Evolutionary conservation across 75 land plant species (phyloP), one percentile per base, ranked within the genome.

Genomic region (Larix kaempferi): DNA sequence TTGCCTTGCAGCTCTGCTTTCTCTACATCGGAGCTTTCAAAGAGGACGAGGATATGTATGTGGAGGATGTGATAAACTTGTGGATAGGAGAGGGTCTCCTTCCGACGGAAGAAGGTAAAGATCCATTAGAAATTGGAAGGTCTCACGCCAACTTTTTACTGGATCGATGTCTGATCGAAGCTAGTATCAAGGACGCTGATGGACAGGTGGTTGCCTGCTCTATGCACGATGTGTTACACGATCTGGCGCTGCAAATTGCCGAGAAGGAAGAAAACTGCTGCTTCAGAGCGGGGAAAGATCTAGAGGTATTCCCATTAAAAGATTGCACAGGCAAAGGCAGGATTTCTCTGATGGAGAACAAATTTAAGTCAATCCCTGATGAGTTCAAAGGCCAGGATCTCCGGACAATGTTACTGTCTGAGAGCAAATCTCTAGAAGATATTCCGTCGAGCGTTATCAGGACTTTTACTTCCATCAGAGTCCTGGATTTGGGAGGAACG

Each of bases 11-110:
- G 33, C 75, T 67, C 8, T 77, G 78, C 54, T 77, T 73, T 77
- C 49, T 77, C 12, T 77, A 77, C 54, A 67, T 77, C n/a, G 78
- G 62, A 3, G 78, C 78, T n/a, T 77, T 77, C 33, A 67, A 67
- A 3, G 78, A 77, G 33, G 78, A 77, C 35, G 78, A 55, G 73
- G 23, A 10, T 62, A 69, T 77, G 71, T 35, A 77, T 33, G 77
- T 77, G 22, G 75, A 66, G 4, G 37, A 69, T 33, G n/a, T 77
- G 14, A 77, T 77, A 16, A 67, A 21, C 26, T 77, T 39, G 33
- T 77, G 78, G 78, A 69, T 77, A 15, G 78, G 78, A 0, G 78
- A 77, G 13, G 76, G 76, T 15, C 27, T 77, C 37, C 16, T 77
- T 4, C 12, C 65, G 5, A 55, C 1, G 7, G 29, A 55, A 1